Evolutionary conservation across 495 filamentous ascomycete genomes (phyloP), one percentile per base, ranked within the genome.

Genomic region (Aspergillus hancockii): DNA sequence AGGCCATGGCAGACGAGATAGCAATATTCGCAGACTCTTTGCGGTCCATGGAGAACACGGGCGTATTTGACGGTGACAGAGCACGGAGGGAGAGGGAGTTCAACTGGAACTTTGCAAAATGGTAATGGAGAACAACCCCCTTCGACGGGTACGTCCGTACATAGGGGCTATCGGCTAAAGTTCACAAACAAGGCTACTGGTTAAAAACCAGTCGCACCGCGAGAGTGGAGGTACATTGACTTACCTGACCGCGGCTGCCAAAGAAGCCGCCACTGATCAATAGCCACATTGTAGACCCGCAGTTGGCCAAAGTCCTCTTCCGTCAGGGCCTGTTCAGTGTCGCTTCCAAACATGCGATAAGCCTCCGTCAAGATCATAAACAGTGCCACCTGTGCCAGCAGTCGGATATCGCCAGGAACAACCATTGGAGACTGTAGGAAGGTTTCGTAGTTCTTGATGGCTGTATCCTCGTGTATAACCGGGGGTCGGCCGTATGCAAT

Each of bases 41-140:
- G 57, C 83, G 81, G 57, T 82, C 76, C 55, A 80, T 71, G 8
- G 81, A 81, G 51, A 85, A 77, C n/a, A 78, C 70, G 1, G 79
- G 77, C 0, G 79, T 79, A 40, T 82, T 78, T 7, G 74, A 69
- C 14, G 76, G 77, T 22, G 78, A 75, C 7, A 84, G 65, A 4
- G 75, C 83, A 8, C 83, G 79, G 7, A 86, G 76, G 7, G 82
- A 79, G 10, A 85, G 72, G 8, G 83, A 85, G 59, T 85, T 85
- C 45, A 85, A 74, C 53, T 85, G 83, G 49, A 86, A 79, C 64
- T 81, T 84, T 14, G 80, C 83, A 62, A 85, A 86, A 62, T 84
- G 78, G 63, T 84, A 84, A 61, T 86, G 82, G n/a, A 86, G 68
- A 9, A 79, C 73, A 14, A 85, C 81, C 6, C 83, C 83, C 64